Evolutionary conservation across 2,329 filamentous ascomycete species (phyloP), one percentile per base, ranked within the genome.

Genomic region (Mycocentrospora acerina): DNA sequence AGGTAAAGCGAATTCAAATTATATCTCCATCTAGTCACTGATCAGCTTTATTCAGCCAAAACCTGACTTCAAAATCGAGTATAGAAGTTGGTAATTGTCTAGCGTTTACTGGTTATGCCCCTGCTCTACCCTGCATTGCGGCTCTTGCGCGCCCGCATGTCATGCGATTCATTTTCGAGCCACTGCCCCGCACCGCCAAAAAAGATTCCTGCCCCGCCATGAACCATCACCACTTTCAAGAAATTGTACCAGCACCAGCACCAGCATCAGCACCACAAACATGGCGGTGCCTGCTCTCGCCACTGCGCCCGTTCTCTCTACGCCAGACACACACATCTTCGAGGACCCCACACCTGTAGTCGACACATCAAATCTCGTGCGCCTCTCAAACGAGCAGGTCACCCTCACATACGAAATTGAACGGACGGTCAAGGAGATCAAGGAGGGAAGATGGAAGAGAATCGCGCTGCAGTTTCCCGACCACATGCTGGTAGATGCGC

Each of bases 381-480:
- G 51, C 28, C 59, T 79, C 14, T 74, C 77, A 12, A 82, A 91
- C 51, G 81, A 87, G 59, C 86, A 90, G 59, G 74, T 97, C 19
- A 72, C 74, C 38, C 71, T 82, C 27, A 84, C 86, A 32, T 98
- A 97, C 72, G 93, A 98, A 68, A 85, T 96, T 51, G 76, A 79
- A 42, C 80, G 88, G 40, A 96, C 93, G 0, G 79, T 89, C 32
- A 67, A 71, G 24, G 88, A 95, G 66, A 86, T 98, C 31, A 74
- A 75, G n/a, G 68, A 75, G 4, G 85, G 82, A 29, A 76, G 76
- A 64, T 95, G 88, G 79, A 79, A 71, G 46, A 80, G 86, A 34
- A 80, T 98, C 22, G 93, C 90, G 1, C 72, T 98, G n/a, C 93
- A 98, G 63, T 97, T 98, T 55, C 91, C 93, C 0, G 93, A 98